Conservation (phyloP, 768 basidiomycete species). For the Russula compacta region DNA sequence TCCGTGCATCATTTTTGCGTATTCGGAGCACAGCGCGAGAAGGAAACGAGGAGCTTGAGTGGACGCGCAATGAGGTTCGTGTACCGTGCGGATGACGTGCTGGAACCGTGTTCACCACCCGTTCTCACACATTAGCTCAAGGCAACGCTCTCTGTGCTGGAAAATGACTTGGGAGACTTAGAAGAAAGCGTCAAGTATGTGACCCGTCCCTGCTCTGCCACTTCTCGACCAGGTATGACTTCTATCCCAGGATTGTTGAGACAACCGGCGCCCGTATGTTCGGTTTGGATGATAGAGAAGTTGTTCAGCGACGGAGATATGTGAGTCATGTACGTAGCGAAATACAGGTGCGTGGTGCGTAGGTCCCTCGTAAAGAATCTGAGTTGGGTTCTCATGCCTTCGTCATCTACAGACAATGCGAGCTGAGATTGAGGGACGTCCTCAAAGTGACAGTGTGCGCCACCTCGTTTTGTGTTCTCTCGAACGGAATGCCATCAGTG, state of each 20-base stretch:
- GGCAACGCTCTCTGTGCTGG: slow-evolving; percentile 65
- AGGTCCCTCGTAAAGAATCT: background rate
- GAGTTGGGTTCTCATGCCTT: background rate
- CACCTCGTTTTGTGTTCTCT: background rate
- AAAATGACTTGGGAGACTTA: slow-evolving; percentile 86
- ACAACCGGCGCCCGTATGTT: slow-evolving; percentile 76
- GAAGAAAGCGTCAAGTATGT: slow-evolving; percentile 85
- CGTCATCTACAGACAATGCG: slow-evolving; percentile 59
- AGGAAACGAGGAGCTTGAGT: slow-evolving; percentile 72
- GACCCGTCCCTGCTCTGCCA: background rate
- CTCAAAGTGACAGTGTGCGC: slow-evolving; percentile 16
- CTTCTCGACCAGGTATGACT: background rate
- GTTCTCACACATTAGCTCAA: slow-evolving; percentile 38
- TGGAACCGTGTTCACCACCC: background rate
- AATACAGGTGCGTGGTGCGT: slow-evolving; percentile 56
- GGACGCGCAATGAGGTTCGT: slow-evolving; percentile 69
- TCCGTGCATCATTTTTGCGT: slow-evolving; percentile 67
- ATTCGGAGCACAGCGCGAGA: slow-evolving; percentile 65
- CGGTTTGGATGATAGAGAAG: slow-evolving; percentile 72
- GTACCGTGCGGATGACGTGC: background rate
- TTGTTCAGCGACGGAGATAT: slow-evolving; percentile 65
- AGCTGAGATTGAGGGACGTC: slow-evolving; percentile 39
- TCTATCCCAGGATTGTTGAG: slow-evolving; percentile 64
- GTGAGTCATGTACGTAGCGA: slow-evolving; percentile 65
- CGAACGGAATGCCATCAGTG: background rate